These are phyloP conservation scores for Scortechinia acanthostroma DNA, from an alignment of 2,329 filamentous ascomycete genomes.

Conservation along the genomic window DNA sequence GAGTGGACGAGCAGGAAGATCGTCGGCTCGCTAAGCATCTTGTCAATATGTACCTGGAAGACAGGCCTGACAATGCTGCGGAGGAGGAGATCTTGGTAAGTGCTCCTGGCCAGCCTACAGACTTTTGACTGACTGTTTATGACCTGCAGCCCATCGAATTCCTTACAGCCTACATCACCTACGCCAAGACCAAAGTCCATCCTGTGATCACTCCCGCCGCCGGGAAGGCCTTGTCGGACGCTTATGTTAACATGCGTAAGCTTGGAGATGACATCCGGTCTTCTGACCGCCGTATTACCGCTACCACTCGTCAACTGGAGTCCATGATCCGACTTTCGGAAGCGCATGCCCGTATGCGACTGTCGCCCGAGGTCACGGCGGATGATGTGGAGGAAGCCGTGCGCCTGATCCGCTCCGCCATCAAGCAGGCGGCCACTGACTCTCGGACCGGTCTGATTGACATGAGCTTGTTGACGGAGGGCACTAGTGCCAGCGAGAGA, in stretches of 20 bases:
- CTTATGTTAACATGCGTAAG: slow-evolving; percentile 91
- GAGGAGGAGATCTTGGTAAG: slow-evolving; percentile 74
- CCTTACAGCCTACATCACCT: slow-evolving; percentile 93
- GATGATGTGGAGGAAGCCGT: slow-evolving; percentile 85
- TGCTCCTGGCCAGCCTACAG: neutral
- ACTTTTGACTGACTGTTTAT: neutral
- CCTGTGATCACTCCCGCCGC: slow-evolving; percentile 75
- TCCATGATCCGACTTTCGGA: slow-evolving; percentile 96
- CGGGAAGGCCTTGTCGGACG: slow-evolving; percentile 73
- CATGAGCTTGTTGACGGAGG: slow-evolving; percentile 90
- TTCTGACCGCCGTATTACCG: slow-evolving; percentile 91
- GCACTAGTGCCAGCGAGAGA: slow-evolving; percentile 82
- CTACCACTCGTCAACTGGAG: slow-evolving; percentile 91
- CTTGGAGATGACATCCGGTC: slow-evolving; percentile 81
- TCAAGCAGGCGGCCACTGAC: slow-evolving; percentile 97
- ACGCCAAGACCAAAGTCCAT: slow-evolving; percentile 79
- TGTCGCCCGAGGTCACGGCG: slow-evolving; percentile 68
- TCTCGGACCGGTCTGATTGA: slow-evolving; percentile 78
- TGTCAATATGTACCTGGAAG: slow-evolving; percentile 93
- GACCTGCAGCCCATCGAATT: slow-evolving; percentile 74
- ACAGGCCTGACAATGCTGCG: slow-evolving; percentile 79
- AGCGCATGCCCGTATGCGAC: slow-evolving; percentile 95
- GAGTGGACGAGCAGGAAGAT: slow-evolving; percentile 83
- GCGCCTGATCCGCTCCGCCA: slow-evolving; percentile 81
- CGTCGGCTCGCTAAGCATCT: slow-evolving; percentile 84